Conservation (phyloP, 306 rosid species). For the Purshia tridentata region DNA sequence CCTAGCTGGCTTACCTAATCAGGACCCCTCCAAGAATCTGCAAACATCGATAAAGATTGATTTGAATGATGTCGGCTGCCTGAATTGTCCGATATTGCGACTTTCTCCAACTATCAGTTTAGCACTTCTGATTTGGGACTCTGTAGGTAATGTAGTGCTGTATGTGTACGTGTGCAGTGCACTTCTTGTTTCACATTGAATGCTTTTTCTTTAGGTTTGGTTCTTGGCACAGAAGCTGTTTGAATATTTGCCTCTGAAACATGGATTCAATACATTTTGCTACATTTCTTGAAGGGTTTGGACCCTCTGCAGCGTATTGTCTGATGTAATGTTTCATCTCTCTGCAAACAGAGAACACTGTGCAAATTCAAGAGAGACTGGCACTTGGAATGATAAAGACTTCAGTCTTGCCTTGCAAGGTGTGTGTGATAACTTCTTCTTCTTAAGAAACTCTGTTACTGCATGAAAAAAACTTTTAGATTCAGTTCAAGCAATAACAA, state of each 20-base stretch:
- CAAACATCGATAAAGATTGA: too few relatives aligned
- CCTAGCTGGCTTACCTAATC: too few relatives aligned
- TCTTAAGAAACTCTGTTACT: not conserved
- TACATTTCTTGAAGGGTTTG: not conserved
- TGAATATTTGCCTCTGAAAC: not conserved
- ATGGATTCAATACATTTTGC: not conserved
- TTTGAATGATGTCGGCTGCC: too few relatives aligned
- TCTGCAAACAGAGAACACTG: not conserved
- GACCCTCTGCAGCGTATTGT: not conserved
- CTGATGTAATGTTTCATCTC: not conserved
- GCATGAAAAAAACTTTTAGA: not conserved
- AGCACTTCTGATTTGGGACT: too few relatives aligned
- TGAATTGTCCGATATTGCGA: too few relatives aligned
- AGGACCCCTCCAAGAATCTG: too few relatives aligned
- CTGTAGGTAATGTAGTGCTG: too few relatives aligned
- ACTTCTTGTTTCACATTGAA: not conserved
- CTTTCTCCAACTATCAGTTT: too few relatives aligned
- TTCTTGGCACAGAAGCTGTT: not conserved
- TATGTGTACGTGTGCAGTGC: too few relatives aligned
- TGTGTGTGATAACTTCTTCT: not conserved
- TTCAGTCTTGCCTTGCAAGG: constrained; percentile 42
- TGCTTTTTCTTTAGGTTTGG: not conserved
- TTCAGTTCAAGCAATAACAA: not conserved
- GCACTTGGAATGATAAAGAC: constrained; percentile 38
- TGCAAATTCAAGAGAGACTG: not conserved